Base-by-base conservation (phyloP, 495 filamentous ascomycete genomes). In the Pyrenula aspistea region DNA sequence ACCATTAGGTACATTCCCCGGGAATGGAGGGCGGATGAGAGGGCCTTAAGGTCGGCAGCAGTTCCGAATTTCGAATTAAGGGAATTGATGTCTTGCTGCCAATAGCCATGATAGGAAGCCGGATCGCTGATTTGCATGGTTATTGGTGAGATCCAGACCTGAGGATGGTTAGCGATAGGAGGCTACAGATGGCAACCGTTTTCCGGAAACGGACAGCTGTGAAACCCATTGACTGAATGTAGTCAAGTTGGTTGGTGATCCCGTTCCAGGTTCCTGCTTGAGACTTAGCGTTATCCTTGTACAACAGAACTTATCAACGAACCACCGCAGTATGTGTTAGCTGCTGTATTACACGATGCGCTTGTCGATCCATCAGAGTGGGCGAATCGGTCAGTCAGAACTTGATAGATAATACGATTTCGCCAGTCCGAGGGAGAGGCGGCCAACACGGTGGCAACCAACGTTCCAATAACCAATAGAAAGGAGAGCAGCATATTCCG, bases 81-180 rank as follows among this genome's bases (percentile, higher is more conserved):
- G 12, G 55, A 57, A 55, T 68, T 63, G 25, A 68, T 20, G 51
- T 66, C 59, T 23, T 64, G 63, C 19, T 58, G 56, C 65, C 65
- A 67, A 56, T 67, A 65, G 2, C 65, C 65, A 42, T 67, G 65
- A 52, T 60, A 67, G 31, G 31, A 42, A 15, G 31, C 31, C 15
- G 31, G 31, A 15, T 42, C 71, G 1, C 72, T 88, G 61, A 60
- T 89, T 82, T 57, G 79, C 71, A 73, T 67, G 31, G 84, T 81
- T 24, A 92, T 74, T 0, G 88, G 89, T 0, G 86, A 89, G 55
- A 92, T 92, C 87, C 87, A 91, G 24, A 91, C 71, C 10, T 52
- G 50, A 21, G 19, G 20, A 24, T 19, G 11, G 22, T 21, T 21
- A 24, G 20, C n/a, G 8, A 24, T 19, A 4, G 4, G 4, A 52